phyloP scores from a whole-genome alignment of 345 rosid genomes.

The Hypericum perforatum region DNA sequence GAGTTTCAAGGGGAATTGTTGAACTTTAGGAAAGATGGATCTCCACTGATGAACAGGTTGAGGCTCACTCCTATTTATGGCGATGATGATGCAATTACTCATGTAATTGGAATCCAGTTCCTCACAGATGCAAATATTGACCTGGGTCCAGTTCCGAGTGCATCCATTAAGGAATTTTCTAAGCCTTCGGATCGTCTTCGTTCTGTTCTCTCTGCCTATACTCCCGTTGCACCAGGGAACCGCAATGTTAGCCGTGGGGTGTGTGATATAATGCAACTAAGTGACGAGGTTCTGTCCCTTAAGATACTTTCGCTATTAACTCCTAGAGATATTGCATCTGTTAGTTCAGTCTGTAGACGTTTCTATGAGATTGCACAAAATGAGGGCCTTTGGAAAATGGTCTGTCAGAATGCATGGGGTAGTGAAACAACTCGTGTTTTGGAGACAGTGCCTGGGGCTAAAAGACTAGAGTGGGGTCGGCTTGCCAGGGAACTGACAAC shows the following conservation, averaged over 20 bases:
- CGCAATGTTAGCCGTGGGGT: constrained; percentile 1
- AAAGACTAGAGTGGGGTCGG: constrained; percentile 6
- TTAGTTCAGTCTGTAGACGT: constrained; percentile 3
- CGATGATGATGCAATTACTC: constrained; percentile 2
- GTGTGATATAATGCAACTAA: constrained; percentile 3
- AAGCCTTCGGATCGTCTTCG: not conserved
- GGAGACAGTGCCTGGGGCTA: constrained; percentile 6
- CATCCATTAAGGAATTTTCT: not conserved
- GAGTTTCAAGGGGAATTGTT: constrained; percentile 6
- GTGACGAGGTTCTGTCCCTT: constrained; percentile 2
- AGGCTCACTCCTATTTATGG: constrained; percentile 7
- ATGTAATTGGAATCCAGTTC: constrained; percentile 4
- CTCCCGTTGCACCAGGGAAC: not conserved
- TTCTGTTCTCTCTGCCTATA: constrained; percentile 5
- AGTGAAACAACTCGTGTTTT: constrained; percentile 6
- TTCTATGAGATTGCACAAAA: constrained; percentile 1
- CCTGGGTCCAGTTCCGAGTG: not conserved
- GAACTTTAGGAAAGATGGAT: constrained; percentile 8
- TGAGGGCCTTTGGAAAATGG: constrained; percentile 8
- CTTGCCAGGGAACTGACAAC: constrained; percentile 5
- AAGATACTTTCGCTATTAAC: constrained; percentile 1
- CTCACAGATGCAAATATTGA: constrained; percentile 4
- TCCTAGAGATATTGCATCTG: constrained; percentile 5
- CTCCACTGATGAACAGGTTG: constrained; percentile 7
- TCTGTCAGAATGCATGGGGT: constrained; percentile 6